Percentiles rank a stretch among this genome's conserved stretches.
Conservation (phyloP, 768 basidiomycete species). For the Coprinopsis sp. region DNA sequence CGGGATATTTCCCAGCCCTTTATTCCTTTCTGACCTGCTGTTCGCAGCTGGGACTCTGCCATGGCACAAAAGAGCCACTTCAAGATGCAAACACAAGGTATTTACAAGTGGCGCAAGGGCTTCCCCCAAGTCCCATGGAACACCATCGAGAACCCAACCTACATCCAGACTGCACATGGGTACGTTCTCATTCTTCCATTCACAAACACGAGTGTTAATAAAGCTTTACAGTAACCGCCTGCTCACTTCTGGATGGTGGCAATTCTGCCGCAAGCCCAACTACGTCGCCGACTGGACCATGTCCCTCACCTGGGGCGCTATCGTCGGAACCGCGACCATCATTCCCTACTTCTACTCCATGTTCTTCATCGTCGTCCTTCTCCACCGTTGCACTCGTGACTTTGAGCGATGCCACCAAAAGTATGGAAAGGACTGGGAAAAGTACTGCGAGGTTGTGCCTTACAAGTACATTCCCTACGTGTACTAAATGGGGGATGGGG, state of each 20-base stretch:
- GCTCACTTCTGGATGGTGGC: slow-evolving; percentile 92
- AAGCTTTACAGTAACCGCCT: slow-evolving; percentile 66
- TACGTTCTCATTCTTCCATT: slow-evolving; percentile 25
- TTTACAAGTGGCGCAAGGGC: slow-evolving; percentile 76
- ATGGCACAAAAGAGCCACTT: slow-evolving; percentile 98
- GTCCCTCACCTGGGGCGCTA: slow-evolving; percentile 80
- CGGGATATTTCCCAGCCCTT: background rate
- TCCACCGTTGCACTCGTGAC: slow-evolving; percentile 89
- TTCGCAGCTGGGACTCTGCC: slow-evolving; percentile 78
- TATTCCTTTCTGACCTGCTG: background rate
- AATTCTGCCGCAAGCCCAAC: slow-evolving; percentile 91
- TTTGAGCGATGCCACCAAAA: slow-evolving; percentile 91
- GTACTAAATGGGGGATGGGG: slow-evolving; percentile 50
- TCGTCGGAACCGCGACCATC: slow-evolving; percentile 67
- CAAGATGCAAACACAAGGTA: slow-evolving; percentile 95
- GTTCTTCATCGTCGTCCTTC: slow-evolving; percentile 91
- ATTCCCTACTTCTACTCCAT: slow-evolving; percentile 97
- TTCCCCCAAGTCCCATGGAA: slow-evolving; percentile 92
- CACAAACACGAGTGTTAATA: background rate
- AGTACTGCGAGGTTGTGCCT: slow-evolving; percentile 81
- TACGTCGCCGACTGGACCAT: slow-evolving; percentile 92
- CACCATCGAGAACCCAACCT: slow-evolving; percentile 81
- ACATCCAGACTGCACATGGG: slow-evolving; percentile 93
- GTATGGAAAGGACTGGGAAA: slow-evolving; percentile 94
- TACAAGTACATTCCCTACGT: slow-evolving; percentile 88